These are phyloP conservation scores for Jatropha curcas DNA, from an alignment of 345 rosid genomes.

Conservation along the genomic window DNA sequence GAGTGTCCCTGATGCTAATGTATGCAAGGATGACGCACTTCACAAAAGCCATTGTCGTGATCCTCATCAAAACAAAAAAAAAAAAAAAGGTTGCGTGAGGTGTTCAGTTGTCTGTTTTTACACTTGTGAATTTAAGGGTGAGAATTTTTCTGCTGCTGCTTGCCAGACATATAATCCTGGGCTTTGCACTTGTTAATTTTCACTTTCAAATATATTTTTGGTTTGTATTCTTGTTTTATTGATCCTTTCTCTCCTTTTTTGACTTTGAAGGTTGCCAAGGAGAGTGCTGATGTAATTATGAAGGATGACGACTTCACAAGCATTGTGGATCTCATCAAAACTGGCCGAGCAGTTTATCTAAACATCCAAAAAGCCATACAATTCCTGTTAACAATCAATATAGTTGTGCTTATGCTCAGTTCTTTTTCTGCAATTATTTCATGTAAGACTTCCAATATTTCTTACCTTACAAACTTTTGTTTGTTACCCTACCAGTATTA, in stretches of 20 bases:
- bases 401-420: constrained; percentile 62
- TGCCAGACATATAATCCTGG: too few relatives aligned
- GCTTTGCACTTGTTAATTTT: too few relatives aligned
- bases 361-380: constrained; percentile 96
- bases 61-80: constrained; percentile 75
- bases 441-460: background rate
- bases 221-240: too few relatives aligned
- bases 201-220: background rate
- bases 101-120: too few relatives aligned
- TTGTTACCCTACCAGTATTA: too few relatives aligned
- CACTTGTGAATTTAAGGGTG: too few relatives aligned
- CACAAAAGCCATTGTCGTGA: constrained; percentile 69
- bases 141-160: too few relatives aligned
- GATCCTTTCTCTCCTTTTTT: too few relatives aligned
- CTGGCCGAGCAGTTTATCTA: constrained; percentile 90
- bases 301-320: constrained; percentile 83
- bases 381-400: constrained; percentile 88
- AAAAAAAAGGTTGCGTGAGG: too few relatives aligned
- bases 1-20: constrained; percentile 88
- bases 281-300: constrained; percentile 83
- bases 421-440: constrained; percentile 70
- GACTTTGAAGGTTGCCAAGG: constrained; percentile 77
- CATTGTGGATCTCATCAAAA: constrained; percentile 74
- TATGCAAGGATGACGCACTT: constrained; percentile 84
- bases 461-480: too few relatives aligned